These are phyloP conservation scores for Pinus taeda DNA, from an alignment of 75 land plant genomes.

Conservation along the genomic window DNA sequence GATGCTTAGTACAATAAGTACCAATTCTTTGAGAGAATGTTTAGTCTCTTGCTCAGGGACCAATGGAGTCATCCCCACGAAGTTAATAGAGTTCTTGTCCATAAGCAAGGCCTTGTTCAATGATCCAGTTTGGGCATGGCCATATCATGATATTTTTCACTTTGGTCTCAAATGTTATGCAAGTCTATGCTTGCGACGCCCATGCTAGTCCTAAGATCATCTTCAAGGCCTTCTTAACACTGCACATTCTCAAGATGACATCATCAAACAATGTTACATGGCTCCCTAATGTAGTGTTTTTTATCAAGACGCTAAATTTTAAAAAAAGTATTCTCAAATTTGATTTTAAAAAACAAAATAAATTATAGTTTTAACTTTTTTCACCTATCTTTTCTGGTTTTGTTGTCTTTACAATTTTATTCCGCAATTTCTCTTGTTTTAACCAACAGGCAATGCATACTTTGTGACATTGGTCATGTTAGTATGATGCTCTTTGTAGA, in stretches of 20 bases:
- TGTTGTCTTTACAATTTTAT: neutral
- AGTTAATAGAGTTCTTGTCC: too few relatives aligned
- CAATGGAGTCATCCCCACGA: too few relatives aligned
- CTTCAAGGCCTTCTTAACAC: too few relatives aligned
- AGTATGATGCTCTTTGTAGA: neutral
- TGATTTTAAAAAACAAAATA: neutral
- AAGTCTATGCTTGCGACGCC: constrained; percentile 38
- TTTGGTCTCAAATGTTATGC: too few relatives aligned
- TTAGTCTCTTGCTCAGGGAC: too few relatives aligned
- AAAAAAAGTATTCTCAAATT: neutral
- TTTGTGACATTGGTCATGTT: neutral
- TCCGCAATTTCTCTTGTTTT: neutral
- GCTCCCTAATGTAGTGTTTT: neutral
- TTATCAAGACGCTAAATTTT: neutral
- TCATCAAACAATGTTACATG: too few relatives aligned
- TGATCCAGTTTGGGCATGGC: too few relatives aligned
- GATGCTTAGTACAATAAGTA: too few relatives aligned
- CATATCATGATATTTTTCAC: too few relatives aligned
- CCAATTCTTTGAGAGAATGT: too few relatives aligned
- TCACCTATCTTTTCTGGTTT: neutral
- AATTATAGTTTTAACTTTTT: neutral
- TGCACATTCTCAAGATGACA: too few relatives aligned
- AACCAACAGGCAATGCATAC: neutral
- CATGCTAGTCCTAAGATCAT: constrained; percentile 18
- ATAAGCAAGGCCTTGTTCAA: too few relatives aligned